Evolutionary conservation across 2,329 filamentous ascomycete genomes (phyloP).

Genomic region (Diaporthe sp.): DNA sequence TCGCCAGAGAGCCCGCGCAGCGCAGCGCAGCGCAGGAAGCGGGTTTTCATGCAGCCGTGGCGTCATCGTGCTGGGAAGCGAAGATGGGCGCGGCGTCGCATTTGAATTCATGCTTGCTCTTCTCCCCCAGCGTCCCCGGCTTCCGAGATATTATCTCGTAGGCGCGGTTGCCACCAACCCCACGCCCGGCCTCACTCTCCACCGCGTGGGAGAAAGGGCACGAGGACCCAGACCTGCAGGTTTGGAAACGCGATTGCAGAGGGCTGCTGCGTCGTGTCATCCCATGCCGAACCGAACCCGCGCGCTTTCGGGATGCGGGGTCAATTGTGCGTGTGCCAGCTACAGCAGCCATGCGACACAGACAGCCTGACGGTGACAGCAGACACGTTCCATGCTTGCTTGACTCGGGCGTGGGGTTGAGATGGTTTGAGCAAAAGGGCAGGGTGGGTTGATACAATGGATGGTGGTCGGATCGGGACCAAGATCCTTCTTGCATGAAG

Average conservation of each 20-base stretch:
- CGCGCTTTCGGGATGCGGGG: constrained; percentile 21
- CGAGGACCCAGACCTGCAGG: constrained; percentile 25
- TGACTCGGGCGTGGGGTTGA: constrained; percentile 33
- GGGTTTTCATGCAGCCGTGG: constrained; percentile 29
- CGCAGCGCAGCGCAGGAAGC: constrained; percentile 20
- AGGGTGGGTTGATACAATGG: neutral
- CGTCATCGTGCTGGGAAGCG: constrained; percentile 32
- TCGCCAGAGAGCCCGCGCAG: neutral
- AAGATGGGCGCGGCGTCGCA: neutral
- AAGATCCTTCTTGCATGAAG: constrained; percentile 29
- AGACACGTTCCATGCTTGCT: constrained; percentile 17
- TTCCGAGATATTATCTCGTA: constrained; percentile 29
- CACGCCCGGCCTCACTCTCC: neutral
- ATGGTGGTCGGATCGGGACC: constrained; percentile 29
- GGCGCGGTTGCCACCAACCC: constrained; percentile 27
- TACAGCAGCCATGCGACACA: constrained; percentile 9
- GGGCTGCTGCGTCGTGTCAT: constrained; percentile 2
- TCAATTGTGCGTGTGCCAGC: neutral
- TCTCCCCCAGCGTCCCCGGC: no score
- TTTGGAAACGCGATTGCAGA: constrained; percentile 20
- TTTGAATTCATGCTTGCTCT: neutral
- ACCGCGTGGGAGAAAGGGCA: constrained; percentile 11
- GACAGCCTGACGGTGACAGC: constrained; percentile 13
- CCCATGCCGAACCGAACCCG: constrained; percentile 11
- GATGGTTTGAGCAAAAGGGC: neutral